Evolutionary conservation across 768 basidiomycete genomes (phyloP), one percentile per base, ranked within the genome.

Genomic region (Podaxis sp.): DNA sequence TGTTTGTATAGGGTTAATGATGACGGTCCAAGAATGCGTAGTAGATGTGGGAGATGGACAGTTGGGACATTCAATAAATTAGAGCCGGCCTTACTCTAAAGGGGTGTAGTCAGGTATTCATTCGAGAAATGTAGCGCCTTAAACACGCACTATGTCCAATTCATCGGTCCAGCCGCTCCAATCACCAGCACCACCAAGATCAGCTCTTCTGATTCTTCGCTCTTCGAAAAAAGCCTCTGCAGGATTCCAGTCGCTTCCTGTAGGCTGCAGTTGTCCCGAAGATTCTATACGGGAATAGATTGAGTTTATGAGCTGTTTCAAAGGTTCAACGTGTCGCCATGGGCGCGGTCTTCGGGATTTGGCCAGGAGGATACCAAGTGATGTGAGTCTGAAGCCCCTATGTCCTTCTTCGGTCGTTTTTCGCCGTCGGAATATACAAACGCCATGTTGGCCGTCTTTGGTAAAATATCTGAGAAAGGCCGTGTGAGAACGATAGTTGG

Each of bases 1-100:
- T 93, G 85, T 68, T 93, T 93, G 76, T 91, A 92, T 2, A 94
- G 73, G 0, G 90, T 93, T 39, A 94, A 74, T 0, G 85, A 84
- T 1, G 91, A 90, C 0, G 92, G 90, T 0, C 93, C 93, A 26
- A 95, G 79, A 57, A 93, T 86, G 30, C 87, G 86, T 30, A 94
- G 75, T 22, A 94, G 76, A 63, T 92, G 89, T 0, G 92, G 83
- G 44, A 95, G 84, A 65, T 92, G 90, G 2, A 89, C 73, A 4
- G 87, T 85, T 4, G 90, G 91, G 64, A 51, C 22, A 30, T 57
- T 63, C 40, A 63, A 44, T 24, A 63, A 19, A 13, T 39, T 28
- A 15, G 57, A 52, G 61, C 62, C 77, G 68, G 57, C 66, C 63
- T 71, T 76, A 39, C 44, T 39, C 38, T 60, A 48, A 63, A 28